Conservation (phyloP, 495 filamentous ascomycete genomes). For the Aspergillus nidulans region DNA sequence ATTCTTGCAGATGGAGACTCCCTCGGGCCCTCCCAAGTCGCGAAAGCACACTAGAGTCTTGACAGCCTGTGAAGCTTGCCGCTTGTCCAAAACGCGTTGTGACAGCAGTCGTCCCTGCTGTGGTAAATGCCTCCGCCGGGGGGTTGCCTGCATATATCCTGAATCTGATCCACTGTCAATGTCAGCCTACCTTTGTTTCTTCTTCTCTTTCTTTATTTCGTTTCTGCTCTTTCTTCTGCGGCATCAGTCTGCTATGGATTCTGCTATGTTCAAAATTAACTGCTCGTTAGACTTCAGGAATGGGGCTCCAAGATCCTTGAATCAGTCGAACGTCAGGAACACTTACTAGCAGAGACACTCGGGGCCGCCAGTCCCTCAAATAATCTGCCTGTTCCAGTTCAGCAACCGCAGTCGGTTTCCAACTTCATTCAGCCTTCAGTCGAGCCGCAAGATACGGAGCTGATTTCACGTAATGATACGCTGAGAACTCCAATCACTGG, state of each 20-base stretch:
- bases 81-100: conserved; percentile 29
- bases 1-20: conserved; percentile 16
- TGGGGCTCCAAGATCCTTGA: conserved; percentile 26
- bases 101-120: conserved; percentile 26
- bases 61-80: conserved; percentile 29
- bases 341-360: conserved; percentile 21
- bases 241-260: conserved; percentile 1
- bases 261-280: neutral
- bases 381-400: neutral
- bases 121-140: conserved; percentile 27
- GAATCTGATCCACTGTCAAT: conserved; percentile 27
- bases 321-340: conserved; percentile 27
- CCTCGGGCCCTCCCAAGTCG: conserved; percentile 10
- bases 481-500: conserved; percentile 29
- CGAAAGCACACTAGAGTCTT: conserved; percentile 29
- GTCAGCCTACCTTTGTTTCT: conserved; percentile 14
- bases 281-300: conserved; percentile 18
- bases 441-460: conserved; percentile 24
- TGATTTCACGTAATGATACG: conserved; percentile 28
- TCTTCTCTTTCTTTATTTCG: neutral
- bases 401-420: conserved; percentile 1
- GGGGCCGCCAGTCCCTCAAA: neutral
- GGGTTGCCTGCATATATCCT: conserved; percentile 28
- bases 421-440: conserved; percentile 13
- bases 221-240: too few relatives aligned